Evolutionary conservation across 192 early-diverging fungal species (phyloP), one percentile per base, ranked within the genome.

Genomic region (Thamnidium elegans): DNA sequence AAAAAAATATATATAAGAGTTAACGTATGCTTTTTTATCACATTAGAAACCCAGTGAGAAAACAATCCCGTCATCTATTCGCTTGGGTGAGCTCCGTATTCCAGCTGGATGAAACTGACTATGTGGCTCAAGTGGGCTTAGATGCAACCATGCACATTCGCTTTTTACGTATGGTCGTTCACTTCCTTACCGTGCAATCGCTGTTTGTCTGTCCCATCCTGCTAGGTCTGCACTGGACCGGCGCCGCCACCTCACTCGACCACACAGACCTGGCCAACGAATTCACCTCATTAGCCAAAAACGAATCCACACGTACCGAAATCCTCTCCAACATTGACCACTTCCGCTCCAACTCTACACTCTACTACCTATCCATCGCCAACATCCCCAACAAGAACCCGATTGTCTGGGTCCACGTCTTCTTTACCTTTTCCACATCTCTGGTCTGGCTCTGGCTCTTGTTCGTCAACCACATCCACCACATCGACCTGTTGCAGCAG

Each of bases 121-220:
- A 77, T 66, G 65, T 84, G 23, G 67, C 64, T 36, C 74, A 81
- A 55, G 80, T 82, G 11, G 86, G 86, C 1, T 65, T 87, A 6
- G 86, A 87, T 42, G 82, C 86, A 0, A 78, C 79, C 30, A 84
- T 87, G 84, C 77, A 84, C 66, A 73, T 87, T 7, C 80, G 81
- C 19, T 87, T 87, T 69, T 65, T 85, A 14, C 68, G 71, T 52
- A 87, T 87, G 86, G 75, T 73, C 58, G 66, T 83, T 34, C 74
- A 81, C 32, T 79, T 87, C 51, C 62, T 80, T 13, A 19, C 76
- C 19, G 67, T 86, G 23, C 71, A 77, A 34, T 65, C 67, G 4
- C 8, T 85, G 4, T 34, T 78, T 14, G 65, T 82, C 46, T 66
- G 78, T 8, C 64, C 76, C 11, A 73, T 83, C 21, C 65, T 86